Evolutionary conservation across 805 yeast species (phyloP), one percentile per base, ranked within the genome.

Genomic region (Monosporozyma solicola): DNA sequence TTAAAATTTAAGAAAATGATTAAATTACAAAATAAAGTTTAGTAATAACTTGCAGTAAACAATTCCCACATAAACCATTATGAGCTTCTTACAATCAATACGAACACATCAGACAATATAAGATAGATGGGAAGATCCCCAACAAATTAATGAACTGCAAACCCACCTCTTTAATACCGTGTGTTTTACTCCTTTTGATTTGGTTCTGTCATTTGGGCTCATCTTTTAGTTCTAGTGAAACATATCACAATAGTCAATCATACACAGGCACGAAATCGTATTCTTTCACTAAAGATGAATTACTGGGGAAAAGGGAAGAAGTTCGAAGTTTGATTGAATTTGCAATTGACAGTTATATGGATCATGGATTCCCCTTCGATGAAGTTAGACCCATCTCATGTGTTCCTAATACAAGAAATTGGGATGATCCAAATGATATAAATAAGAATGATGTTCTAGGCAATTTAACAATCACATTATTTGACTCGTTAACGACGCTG

Each of bases 401-500:
- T 65, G 66, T 63, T 22, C 85, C 89, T 0, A 78, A 80, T 50
- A 85, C 83, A 3, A 80, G 89, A 11, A 89, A 87, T 61, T 74
- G 71, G 54, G 68, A 67, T 0, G 74, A 85, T 59, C 62, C 75
- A 1, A 61, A 67, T 6, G 83, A 89, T 60, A 72, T 79, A 2
- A 79, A 78, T 24, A 72, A 85, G 47, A 89, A 88, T 63, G 98
- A 91, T 64, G 94, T 85, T 0, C 66, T 89, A 71, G 97, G 97
- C 0, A 89, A 89, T 61, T 83, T 82, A 53, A 80, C 95, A 0
- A 76, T 84, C 59, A 88, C 96, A 0, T 68, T 90, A 48, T 71
- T 91, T 29, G 98, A 91, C 66, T 77, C 86, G 13, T 65, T 92
- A 43, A 96, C 94, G 55, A 83, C 92, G 13, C 77, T 87, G 55